phyloP scores from a whole-genome alignment of 169 alveolate genomes.

The Plasmodium adleri region DNA sequence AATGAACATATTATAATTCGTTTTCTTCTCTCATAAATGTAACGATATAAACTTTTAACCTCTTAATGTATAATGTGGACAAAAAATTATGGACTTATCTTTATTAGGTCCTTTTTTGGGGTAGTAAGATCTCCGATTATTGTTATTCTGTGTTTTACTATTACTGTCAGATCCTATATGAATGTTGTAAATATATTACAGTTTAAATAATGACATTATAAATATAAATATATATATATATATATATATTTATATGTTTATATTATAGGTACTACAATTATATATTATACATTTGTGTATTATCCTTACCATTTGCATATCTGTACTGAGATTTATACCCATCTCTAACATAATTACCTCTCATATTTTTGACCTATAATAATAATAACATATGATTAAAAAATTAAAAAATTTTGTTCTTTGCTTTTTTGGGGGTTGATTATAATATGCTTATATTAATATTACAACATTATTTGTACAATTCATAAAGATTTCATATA shows the following conservation, averaged over 20 bases:
- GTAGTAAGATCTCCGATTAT: slow-evolving; percentile 41
- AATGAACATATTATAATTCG: too few species aligned
- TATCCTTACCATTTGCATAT: slow-evolving; percentile 66
- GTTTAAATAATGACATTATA: background rate
- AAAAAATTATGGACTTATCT: slow-evolving; percentile 64
- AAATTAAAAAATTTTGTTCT: too few species aligned
- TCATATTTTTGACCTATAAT: slow-evolving; percentile 54
- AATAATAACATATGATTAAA: too few species aligned
- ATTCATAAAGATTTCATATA: too few species aligned
- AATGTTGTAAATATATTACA: background rate
- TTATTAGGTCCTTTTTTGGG: slow-evolving; percentile 33
- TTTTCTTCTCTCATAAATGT: background rate
- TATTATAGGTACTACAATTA: background rate
- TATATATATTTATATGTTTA: background rate
- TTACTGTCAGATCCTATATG: slow-evolving; percentile 50
- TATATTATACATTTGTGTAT: background rate
- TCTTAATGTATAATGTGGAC: slow-evolving; percentile 71
- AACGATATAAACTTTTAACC: slow-evolving; percentile 51
- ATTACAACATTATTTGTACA: too few species aligned
- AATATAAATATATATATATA: background rate
- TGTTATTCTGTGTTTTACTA: slow-evolving; percentile 30
- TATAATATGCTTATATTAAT: too few species aligned
- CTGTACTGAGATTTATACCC: slow-evolving; percentile 60
- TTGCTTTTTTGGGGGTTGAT: too few species aligned
- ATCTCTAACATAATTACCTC: slow-evolving; percentile 69